Evolutionary conservation across 805 yeast genomes (phyloP).

Genomic region (Ogataea saltuana): DNA sequence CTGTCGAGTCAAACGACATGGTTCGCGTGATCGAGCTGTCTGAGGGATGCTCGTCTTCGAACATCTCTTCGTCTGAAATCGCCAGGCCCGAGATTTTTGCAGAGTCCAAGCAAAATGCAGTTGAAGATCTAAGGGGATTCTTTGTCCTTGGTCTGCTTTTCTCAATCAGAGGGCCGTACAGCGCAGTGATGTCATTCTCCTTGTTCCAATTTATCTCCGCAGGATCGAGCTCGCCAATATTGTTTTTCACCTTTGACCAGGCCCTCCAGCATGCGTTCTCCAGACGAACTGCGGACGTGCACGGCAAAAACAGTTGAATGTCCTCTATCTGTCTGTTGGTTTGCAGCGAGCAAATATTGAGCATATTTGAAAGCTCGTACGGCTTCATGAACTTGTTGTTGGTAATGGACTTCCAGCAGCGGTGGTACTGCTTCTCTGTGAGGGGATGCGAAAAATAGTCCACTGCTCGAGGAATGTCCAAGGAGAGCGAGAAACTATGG

Average conservation of each 20-base stretch:
- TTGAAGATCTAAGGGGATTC: background rate
- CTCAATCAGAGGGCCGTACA: slow-evolving; percentile 49
- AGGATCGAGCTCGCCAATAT: slow-evolving; percentile 49
- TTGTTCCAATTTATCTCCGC: slow-evolving; percentile 53
- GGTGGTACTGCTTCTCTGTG: slow-evolving; percentile 38
- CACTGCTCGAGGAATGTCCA: slow-evolving; percentile 33
- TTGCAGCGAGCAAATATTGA: slow-evolving; percentile 24
- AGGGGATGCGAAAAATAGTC: slow-evolving; percentile 44
- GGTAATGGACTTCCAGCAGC: slow-evolving; percentile 44
- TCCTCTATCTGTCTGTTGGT: slow-evolving; percentile 33
- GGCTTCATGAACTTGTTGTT: slow-evolving; percentile 38
- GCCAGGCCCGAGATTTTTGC: background rate
- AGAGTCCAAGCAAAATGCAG: background rate
- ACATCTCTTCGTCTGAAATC: slow-evolving; percentile 12
- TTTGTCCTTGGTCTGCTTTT: background rate
- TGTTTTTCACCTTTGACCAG: slow-evolving; percentile 80
- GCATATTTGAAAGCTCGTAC: slow-evolving; percentile 33
- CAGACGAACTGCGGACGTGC: slow-evolving; percentile 45
- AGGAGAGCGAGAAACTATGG: slow-evolving; percentile 5
- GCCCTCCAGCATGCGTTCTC: slow-evolving; percentile 94
- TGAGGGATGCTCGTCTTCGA: slow-evolving; percentile 9
- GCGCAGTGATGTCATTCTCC: slow-evolving; percentile 53
- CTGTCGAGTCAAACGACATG: slow-evolving; percentile 10
- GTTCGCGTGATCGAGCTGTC: slow-evolving; percentile 11
- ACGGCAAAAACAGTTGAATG: slow-evolving; percentile 36